phyloP scores from a whole-genome alignment of 371 early-diverging fungal species.

The Rhizomucor miehei region DNA sequence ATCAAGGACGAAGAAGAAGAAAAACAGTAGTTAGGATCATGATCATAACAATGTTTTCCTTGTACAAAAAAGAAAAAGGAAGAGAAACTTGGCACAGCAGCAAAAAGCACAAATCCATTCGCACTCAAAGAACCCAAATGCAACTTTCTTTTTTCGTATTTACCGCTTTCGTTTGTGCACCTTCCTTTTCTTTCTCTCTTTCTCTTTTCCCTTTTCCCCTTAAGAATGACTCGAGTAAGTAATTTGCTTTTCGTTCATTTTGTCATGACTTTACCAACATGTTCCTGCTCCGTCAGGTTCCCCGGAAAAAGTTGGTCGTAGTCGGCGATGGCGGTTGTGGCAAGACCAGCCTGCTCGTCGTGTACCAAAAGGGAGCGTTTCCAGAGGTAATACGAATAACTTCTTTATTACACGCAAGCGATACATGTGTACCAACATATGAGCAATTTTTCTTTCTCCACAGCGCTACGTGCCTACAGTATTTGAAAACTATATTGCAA shows the following conservation, averaged over 20 bases:
- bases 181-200: constrained; percentile 8
- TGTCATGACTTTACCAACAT: neutral
- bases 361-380: constrained; percentile 82
- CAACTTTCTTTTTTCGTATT: constrained; percentile 14
- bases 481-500: constrained; percentile 69
- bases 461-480: constrained; percentile 73
- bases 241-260: neutral
- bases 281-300: constrained; percentile 18
- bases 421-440: no score
- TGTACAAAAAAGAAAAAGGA: constrained; percentile 5
- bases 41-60: constrained; percentile 6
- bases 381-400: constrained; percentile 67
- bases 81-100: neutral
- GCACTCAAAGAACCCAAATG: no score
- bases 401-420: no score
- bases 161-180: constrained; percentile 1
- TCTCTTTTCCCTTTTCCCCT: constrained; percentile 2
- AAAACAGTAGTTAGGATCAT: neutral
- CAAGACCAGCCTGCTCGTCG: constrained; percentile 83
- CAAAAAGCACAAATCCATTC: neutral
- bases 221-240: constrained; percentile 12
- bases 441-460: neutral
- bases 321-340: constrained; percentile 78
- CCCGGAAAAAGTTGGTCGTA: constrained; percentile 54
- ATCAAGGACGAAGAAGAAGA: constrained; percentile 17